Percentiles rank a stretch among this genome's conserved stretches.
Evolutionary conservation across 768 basidiomycete genomes (phyloP).

Genomic region (Mycena galericulata): DNA sequence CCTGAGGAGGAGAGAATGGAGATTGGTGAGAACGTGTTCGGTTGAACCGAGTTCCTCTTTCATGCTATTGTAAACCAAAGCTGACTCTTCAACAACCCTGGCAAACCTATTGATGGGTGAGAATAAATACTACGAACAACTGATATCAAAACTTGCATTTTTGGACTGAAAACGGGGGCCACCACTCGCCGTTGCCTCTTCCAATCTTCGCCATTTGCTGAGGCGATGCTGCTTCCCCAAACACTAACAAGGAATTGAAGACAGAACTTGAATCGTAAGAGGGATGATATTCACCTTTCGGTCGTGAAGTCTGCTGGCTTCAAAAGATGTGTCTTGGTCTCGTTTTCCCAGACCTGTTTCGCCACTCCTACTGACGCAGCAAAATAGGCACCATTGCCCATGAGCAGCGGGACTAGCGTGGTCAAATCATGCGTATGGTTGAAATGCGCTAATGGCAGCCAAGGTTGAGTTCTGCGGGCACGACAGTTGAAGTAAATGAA

Average conservation of each 20-base stretch:
- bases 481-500: not conserved
- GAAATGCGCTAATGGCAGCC: slow-evolving; percentile 16
- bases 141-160: slow-evolving; percentile 15
- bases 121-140: not conserved
- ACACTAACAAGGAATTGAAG: slow-evolving; percentile 11
- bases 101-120: slow-evolving; percentile 18
- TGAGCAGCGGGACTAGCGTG: slow-evolving; percentile 25
- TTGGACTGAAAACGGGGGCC: slow-evolving; percentile 38
- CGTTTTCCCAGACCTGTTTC: slow-evolving; percentile 25
- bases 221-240: slow-evolving; percentile 44
- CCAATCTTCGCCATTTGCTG: slow-evolving; percentile 41
- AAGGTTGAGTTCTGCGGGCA: not conserved
- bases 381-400: slow-evolving; percentile 19
- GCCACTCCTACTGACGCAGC: slow-evolving; percentile 20
- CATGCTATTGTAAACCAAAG: slow-evolving; percentile 35
- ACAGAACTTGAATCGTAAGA: not conserved
- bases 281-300: slow-evolving; percentile 8
- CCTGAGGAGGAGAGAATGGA: slow-evolving; percentile 6
- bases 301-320: slow-evolving; percentile 28
- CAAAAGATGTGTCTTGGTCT: slow-evolving; percentile 26
- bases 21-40: not conserved
- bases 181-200: slow-evolving; percentile 42
- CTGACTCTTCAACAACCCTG: slow-evolving; percentile 39
- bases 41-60: slow-evolving; percentile 28
- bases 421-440: slow-evolving; percentile 32